Evolutionary conservation across 192 early-diverging fungal genomes (phyloP).

Genomic region (Coemansia sp.): DNA sequence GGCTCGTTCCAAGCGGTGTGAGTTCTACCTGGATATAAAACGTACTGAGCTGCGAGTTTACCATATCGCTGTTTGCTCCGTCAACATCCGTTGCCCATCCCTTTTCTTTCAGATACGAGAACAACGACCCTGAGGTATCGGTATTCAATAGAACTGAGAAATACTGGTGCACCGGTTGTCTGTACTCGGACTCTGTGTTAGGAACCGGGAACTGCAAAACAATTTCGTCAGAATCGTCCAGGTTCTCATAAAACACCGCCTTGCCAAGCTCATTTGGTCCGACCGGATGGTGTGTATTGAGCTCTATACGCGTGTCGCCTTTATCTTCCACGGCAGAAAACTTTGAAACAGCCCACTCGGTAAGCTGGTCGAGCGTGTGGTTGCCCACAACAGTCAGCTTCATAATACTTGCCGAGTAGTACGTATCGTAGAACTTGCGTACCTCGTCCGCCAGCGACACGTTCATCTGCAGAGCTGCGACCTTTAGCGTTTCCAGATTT

Average conservation of each 20-base stretch:
- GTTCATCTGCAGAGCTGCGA: conserved; percentile 3
- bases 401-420: no score
- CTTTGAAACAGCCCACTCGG: not conserved
- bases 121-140: conserved; percentile 80
- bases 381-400: no score
- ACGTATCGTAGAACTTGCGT: no score
- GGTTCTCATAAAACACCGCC: conserved; percentile 64
- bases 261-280: conserved; percentile 65
- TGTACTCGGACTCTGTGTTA: conserved; percentile 60
- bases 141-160: conserved; percentile 77
- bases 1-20: conserved; percentile 21
- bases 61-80: not conserved
- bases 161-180: conserved; percentile 62
- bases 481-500: conserved; percentile 75
- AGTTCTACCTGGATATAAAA: conserved; percentile 9
- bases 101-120: conserved; percentile 74
- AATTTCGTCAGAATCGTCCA: conserved; percentile 68
- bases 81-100: conserved; percentile 70
- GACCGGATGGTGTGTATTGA: conserved; percentile 62
- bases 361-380: no score
- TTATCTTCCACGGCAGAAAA: conserved; percentile 78
- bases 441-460: no score
- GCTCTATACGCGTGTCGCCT: conserved; percentile 59
- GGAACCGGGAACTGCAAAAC: conserved; percentile 79
- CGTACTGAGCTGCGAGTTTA: conserved; percentile 14